phyloP scores from a whole-genome alignment of 345 rosid genomes.

The Aquilaria yunnanensis region DNA sequence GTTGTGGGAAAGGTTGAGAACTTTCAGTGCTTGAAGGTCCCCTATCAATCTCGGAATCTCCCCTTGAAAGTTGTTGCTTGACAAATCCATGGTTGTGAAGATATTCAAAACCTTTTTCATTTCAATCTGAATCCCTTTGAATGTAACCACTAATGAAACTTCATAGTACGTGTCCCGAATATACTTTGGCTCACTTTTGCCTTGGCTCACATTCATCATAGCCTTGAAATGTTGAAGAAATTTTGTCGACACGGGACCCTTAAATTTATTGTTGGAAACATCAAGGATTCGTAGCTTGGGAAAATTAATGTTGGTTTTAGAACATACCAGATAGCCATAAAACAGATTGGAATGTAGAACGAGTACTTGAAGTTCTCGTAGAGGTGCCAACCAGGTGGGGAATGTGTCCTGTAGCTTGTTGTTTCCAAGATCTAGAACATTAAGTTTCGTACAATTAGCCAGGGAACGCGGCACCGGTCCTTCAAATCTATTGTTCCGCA shows the following conservation, averaged over 20 bases:
- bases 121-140: constrained; percentile 9
- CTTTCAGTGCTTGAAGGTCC: background rate
- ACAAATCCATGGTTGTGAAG: constrained; percentile 19
- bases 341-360: constrained; percentile 18
- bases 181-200: background rate
- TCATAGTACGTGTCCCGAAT: background rate
- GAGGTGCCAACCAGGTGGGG: constrained; percentile 23
- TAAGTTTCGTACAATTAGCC: constrained; percentile 10
- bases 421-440: constrained; percentile 26
- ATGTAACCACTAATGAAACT: background rate
- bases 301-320: background rate
- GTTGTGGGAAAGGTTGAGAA: constrained; percentile 11
- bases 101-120: constrained; percentile 13
- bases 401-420: constrained; percentile 22
- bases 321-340: constrained; percentile 1
- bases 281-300: constrained; percentile 17
- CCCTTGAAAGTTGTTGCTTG: constrained; percentile 12
- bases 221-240: background rate
- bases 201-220: background rate
- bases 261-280: constrained; percentile 22
- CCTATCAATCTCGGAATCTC: background rate
- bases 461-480: constrained; percentile 19
- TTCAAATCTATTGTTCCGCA: constrained; percentile 14
- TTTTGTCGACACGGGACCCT: constrained; percentile 15
- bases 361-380: constrained; percentile 18